phyloP scores from a whole-genome alignment of 176 grass and related monocot genomes.

The Elaeis guineensis region DNA sequence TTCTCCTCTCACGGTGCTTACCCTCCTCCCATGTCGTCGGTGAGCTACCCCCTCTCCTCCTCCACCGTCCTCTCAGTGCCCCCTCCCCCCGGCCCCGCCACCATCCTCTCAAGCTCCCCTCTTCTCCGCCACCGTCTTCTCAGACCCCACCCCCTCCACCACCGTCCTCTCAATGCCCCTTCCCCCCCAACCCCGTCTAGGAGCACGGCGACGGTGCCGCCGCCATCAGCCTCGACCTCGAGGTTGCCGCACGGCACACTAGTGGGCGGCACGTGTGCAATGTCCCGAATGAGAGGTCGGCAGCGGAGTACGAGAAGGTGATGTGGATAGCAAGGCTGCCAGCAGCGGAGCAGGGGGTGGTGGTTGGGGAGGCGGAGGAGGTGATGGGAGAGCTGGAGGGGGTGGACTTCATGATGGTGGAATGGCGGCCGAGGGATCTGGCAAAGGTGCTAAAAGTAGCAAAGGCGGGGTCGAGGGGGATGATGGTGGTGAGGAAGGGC shows the following conservation, averaged over 20 bases:
- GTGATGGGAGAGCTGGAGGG: conserved; percentile 37
- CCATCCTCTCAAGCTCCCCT: too few species aligned
- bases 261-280: conserved; percentile 15
- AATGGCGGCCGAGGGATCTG: conserved; percentile 36
- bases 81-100: too few species aligned
- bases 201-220: neutral
- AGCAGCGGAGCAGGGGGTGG: conserved; percentile 13
- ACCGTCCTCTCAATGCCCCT: too few species aligned
- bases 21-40: too few species aligned
- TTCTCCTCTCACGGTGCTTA: too few species aligned
- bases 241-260: conserved; percentile 14
- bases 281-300: conserved; percentile 1
- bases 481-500: conserved; percentile 50
- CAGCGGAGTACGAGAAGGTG: neutral
- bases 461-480: conserved; percentile 41
- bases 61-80: too few species aligned
- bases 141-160: too few species aligned
- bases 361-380: conserved; percentile 12
- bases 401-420: conserved; percentile 59
- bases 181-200: too few species aligned
- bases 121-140: too few species aligned
- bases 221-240: too few species aligned
- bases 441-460: conserved; percentile 31
- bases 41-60: too few species aligned
- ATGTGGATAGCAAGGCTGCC: neutral